These are phyloP conservation scores for Rhododendron henanense DNA, from an alignment of 148 eudicot species.

Conservation along the genomic window DNA sequence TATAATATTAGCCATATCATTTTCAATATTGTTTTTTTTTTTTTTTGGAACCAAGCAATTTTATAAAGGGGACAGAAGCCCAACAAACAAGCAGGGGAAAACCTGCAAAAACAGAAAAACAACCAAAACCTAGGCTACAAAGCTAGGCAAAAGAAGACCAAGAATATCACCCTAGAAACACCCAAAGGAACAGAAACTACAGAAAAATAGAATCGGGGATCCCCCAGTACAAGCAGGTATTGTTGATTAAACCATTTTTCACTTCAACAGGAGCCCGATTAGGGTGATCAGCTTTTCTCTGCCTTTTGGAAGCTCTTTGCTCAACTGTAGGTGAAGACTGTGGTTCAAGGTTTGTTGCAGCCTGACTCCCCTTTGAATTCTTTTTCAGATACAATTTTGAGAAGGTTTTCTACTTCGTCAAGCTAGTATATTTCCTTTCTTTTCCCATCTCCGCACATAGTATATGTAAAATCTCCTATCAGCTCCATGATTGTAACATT, in stretches of 20 bases:
- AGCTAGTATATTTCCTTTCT: slow-evolving; percentile 83
- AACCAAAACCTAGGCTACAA: no score
- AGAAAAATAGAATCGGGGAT: no score
- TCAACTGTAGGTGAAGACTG: slow-evolving; percentile 24
- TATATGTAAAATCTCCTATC: slow-evolving; percentile 74
- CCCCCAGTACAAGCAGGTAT: no score
- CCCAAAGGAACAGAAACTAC: no score
- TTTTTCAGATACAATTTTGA: slow-evolving; percentile 66
- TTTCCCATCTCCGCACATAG: slow-evolving; percentile 81
- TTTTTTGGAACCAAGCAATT: no score
- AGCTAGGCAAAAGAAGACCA: no score
- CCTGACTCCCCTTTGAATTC: slow-evolving; percentile 28
- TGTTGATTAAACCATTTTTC: slow-evolving; percentile 22
- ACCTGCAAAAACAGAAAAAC: no score
- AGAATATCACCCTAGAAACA: no score
- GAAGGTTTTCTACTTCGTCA: slow-evolving; percentile 69
- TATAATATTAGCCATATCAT: slow-evolving; percentile 16
- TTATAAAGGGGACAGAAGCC: no score
- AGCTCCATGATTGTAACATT: slow-evolving; percentile 71
- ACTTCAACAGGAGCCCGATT: slow-evolving; percentile 26
- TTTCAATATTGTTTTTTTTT: slow-evolving; percentile 23
- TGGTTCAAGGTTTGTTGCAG: slow-evolving; percentile 13
- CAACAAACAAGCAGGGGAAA: no score
- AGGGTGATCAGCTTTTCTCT: slow-evolving; percentile 58
- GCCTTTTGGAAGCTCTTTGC: slow-evolving; percentile 49